Base-by-base conservation (phyloP, 257 asterid genomes). In the Galeopsis tetrahit region DNA sequence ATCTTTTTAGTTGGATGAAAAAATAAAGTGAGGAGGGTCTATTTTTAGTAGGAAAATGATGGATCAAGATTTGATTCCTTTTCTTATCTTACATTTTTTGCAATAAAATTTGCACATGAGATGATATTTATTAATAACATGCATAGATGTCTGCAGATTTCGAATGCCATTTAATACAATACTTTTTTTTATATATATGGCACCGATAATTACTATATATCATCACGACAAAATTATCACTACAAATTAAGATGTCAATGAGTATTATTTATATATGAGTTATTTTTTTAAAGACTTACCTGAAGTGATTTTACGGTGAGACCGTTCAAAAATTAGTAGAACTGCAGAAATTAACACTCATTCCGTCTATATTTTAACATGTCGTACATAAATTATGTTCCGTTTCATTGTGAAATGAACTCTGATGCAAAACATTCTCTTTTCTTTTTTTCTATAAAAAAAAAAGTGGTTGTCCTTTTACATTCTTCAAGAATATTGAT, bases 21-120 rank as follows among this genome's bases (percentile, higher is more conserved):
- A 74, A 84, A 79, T 80, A 33, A 46, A 32, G 73, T 53, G 49
- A 63, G 67, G 71, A 42, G 49, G 58, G 71, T 15, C 80, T 76
- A 80, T 75, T 76, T 78, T 64, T 2, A 67, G 83, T 60, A 75
- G 32, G 43, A 42, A 73, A 38, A 61, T 42, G 33, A 80, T 80
- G 85, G 88, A 70, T 82, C 85, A 74, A n/a, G 57, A 36, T 55
- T 68, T 59, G 33, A 56, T 77, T 48, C 63, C 52, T 68, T 51
- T 76, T 13, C 46, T 60, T 55, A 3, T 71, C 67, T 64, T 74
- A 14, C 64, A 21, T 36, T 70, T 61, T 46, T n/a, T 46, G 68
- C 77, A 43, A 68, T 38, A 33, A 49, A 69, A 60, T 42, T 52
- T 49, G 71, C 83, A 79, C 81, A 73, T 79, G 84, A 72, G 17